Conservation (phyloP, 805 yeast genomes). For the Barnettozyma siamensis region DNA sequence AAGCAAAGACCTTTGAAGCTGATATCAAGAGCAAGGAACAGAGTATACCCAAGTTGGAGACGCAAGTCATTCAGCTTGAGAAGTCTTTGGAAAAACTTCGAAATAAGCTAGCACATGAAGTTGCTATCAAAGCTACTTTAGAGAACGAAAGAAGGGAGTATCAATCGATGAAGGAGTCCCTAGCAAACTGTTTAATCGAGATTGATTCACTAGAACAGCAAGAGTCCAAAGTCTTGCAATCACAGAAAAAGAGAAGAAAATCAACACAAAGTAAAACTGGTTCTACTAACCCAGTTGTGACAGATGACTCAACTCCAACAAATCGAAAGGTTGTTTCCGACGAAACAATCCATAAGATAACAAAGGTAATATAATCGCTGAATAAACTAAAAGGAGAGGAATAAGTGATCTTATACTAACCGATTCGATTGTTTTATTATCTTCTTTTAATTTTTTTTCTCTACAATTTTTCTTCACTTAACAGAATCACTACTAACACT, state of each 20-base stretch:
- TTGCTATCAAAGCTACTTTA: background rate
- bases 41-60: background rate
- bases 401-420: background rate
- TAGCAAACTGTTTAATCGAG: constrained; percentile 10
- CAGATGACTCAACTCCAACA: background rate
- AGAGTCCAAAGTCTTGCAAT: constrained; percentile 6
- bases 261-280: background rate
- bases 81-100: background rate
- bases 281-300: background rate
- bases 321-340: constrained; percentile 5
- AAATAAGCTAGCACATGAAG: background rate
- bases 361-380: constrained; percentile 22
- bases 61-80: background rate
- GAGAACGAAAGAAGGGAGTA: constrained; percentile 4
- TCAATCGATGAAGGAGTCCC: constrained; percentile 6
- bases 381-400: background rate
- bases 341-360: constrained; percentile 21
- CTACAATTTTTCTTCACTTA: too few species aligned
- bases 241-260: constrained; percentile 7
- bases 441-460: too few species aligned
- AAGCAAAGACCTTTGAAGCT: background rate
- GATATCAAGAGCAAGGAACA: constrained; percentile 4
- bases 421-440: too few species aligned
- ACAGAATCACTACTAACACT: constrained; percentile 24
- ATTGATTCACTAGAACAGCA: constrained; percentile 13